Evolutionary conservation across 306 rosid species (phyloP).

Genomic region (Trifolium repens): DNA sequence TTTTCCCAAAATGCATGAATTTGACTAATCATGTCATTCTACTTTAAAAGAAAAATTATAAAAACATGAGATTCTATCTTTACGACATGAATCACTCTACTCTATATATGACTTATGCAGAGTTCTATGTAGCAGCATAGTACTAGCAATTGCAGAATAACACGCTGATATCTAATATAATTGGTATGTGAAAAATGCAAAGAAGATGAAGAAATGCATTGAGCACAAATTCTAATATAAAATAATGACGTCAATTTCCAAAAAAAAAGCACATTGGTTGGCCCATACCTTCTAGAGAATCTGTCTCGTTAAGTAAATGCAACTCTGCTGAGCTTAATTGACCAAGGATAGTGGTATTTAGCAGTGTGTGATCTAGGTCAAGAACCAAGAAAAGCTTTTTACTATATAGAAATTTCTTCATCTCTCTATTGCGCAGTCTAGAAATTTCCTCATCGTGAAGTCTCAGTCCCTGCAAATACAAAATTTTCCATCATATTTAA

Average conservation of each 20-base stretch:
- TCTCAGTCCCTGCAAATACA: conserved; percentile 69
- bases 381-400: conserved; percentile 82
- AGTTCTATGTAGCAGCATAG: background rate
- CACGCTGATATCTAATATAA: conserved; percentile 3
- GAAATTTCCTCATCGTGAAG: conserved; percentile 77
- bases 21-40: conserved; percentile 22
- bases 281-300: conserved; percentile 65
- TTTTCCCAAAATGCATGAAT: conserved; percentile 10
- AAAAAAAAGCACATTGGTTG: conserved; percentile 31
- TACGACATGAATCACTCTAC: background rate
- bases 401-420: conserved; percentile 59
- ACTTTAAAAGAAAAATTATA: conserved; percentile 14
- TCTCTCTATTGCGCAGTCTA: conserved; percentile 67
- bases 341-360: conserved; percentile 68
- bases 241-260: conserved; percentile 31
- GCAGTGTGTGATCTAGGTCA: conserved; percentile 91
- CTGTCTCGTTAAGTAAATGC: conserved; percentile 61
- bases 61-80: background rate
- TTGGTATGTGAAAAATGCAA: conserved; percentile 14
- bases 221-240: background rate
- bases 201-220: background rate
- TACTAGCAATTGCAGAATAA: conserved; percentile 25
- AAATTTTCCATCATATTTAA: background rate
- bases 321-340: conserved; percentile 67
- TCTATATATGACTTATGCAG: background rate